Conservation (phyloP, 129 eudicot genomes). For the Lactuca saligna region DNA sequence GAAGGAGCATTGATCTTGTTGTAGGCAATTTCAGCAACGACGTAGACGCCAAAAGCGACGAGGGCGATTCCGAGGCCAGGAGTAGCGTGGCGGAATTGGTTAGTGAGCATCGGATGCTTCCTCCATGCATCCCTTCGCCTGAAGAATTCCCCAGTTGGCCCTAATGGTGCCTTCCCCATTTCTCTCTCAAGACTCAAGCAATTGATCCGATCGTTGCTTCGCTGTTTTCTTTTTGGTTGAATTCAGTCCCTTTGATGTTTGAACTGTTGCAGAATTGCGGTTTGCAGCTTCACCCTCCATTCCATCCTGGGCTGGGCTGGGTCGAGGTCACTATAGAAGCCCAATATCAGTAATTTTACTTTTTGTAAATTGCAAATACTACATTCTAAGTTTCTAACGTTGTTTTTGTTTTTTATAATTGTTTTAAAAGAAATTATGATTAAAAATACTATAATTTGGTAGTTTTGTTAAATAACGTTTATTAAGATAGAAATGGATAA, state of each 20-base stretch:
- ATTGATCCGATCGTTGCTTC: background rate
- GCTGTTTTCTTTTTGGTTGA: background rate
- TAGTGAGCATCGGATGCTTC: slow-evolving; percentile 80
- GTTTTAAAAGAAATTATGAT: too few relatives aligned
- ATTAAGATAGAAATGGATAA: too few relatives aligned
- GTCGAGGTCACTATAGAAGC: too few relatives aligned
- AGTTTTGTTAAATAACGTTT: too few relatives aligned
- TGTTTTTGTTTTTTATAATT: too few relatives aligned
- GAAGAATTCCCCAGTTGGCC: slow-evolving; percentile 82
- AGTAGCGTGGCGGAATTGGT: slow-evolving; percentile 83
- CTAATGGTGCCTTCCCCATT: slow-evolving; percentile 60
- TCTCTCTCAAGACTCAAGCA: background rate
- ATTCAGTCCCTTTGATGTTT: background rate
- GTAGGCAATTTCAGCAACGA: slow-evolving; percentile 72
- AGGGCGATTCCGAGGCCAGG: slow-evolving; percentile 88
- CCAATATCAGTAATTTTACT: too few relatives aligned
- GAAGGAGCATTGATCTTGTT: slow-evolving; percentile 63
- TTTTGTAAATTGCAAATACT: too few relatives aligned
- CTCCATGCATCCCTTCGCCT: slow-evolving; percentile 84
- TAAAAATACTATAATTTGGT: too few relatives aligned
- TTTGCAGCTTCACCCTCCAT: background rate
- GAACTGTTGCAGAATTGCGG: too few relatives aligned
- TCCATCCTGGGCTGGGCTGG: background rate
- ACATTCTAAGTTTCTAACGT: too few relatives aligned
- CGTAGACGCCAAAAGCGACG: slow-evolving; percentile 79